Conservation (phyloP, 345 rosid species). For the Gossypium rotundifolium region DNA sequence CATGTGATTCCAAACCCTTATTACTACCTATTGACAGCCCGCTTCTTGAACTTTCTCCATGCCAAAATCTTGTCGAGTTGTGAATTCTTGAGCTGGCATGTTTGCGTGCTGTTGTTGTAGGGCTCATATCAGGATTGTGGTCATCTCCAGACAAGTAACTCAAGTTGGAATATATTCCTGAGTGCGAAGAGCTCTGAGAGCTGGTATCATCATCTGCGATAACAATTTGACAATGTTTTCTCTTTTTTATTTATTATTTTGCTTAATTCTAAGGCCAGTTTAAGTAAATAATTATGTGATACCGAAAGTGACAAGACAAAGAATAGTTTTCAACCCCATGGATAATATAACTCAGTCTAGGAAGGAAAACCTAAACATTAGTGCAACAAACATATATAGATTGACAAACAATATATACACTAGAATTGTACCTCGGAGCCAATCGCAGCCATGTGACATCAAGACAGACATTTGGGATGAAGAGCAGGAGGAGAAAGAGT, state of each 20-base stretch:
- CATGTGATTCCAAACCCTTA: slow-evolving; percentile 28
- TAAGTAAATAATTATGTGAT: no score
- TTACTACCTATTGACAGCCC: slow-evolving; percentile 16
- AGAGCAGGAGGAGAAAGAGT: slow-evolving; percentile 48
- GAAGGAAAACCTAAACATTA: neutral
- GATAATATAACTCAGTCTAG: neutral
- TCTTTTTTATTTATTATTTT: no score
- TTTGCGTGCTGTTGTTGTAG: slow-evolving; percentile 17
- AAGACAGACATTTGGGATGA: slow-evolving; percentile 48
- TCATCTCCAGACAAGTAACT: slow-evolving; percentile 46
- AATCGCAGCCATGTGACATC: slow-evolving; percentile 25
- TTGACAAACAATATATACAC: neutral
- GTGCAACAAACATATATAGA: neutral
- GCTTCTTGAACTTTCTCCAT: slow-evolving; percentile 28
- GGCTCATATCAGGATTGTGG: slow-evolving; percentile 25
- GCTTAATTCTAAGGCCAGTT: no score
- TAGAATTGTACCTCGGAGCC: slow-evolving; percentile 42
- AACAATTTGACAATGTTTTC: neutral
- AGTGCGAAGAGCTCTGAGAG: slow-evolving; percentile 59
- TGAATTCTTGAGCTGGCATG: slow-evolving; percentile 24
- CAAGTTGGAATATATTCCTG: slow-evolving; percentile 53
- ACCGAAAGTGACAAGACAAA: no score
- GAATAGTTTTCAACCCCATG: no score
- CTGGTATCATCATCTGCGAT: slow-evolving; percentile 69
- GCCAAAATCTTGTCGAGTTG: slow-evolving; percentile 49